These are phyloP conservation scores for Agastache rugosa DNA, from an alignment of 257 asterid genomes.

Conservation along the genomic window DNA sequence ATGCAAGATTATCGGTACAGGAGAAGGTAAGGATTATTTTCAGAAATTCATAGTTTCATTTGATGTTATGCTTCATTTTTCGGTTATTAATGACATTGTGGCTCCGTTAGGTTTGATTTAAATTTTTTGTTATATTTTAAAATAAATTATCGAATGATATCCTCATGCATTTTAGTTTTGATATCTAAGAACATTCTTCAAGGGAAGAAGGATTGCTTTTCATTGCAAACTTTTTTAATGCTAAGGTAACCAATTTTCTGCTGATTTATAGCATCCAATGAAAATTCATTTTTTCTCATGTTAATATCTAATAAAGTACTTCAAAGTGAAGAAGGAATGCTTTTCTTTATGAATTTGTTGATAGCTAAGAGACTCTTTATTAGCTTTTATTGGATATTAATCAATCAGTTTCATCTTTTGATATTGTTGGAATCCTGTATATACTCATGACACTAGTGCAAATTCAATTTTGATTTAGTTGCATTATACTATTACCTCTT, in stretches of 20 bases:
- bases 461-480: slow-evolving; percentile 9
- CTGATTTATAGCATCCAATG: not conserved
- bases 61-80: not conserved
- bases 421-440: not conserved
- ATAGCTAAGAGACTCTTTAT: not conserved
- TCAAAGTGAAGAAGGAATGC: not conserved
- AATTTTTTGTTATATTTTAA: not conserved
- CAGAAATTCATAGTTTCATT: not conserved
- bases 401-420: not conserved
- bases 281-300: not conserved
- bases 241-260: not conserved
- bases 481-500: not conserved
- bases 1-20: slow-evolving; percentile 68
- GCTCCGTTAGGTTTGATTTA: not conserved
- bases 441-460: not conserved
- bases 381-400: slow-evolving; percentile 11
- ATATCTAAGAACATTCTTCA: not conserved
- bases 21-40: slow-evolving; percentile 65
- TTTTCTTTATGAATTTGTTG: not conserved
- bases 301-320: not conserved
- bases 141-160: not conserved
- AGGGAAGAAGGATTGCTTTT: not conserved
- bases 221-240: not conserved
- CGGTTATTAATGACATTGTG: slow-evolving; percentile 7
- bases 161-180: not conserved